Conservation (phyloP, 2,329 filamentous ascomycete species). For the Pseudopyricularia javanii region DNA sequence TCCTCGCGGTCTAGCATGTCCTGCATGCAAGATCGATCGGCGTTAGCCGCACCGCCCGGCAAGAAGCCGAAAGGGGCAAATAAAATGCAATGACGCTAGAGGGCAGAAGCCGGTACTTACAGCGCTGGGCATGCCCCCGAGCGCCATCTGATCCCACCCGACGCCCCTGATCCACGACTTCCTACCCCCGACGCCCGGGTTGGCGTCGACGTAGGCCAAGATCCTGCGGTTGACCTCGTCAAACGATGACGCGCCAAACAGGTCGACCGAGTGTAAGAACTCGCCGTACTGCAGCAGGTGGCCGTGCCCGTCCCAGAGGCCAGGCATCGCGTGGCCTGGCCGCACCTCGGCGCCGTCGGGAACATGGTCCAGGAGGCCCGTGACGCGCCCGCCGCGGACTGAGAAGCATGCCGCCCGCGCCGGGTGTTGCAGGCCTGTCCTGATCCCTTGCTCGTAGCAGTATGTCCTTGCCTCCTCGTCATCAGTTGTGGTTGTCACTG, state of each 20-base stretch:
- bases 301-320: slow-evolving; percentile 60
- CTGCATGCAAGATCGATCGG: too few relatives aligned
- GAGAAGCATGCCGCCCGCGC: slow-evolving; percentile 41
- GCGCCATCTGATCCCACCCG: slow-evolving; percentile 58
- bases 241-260: slow-evolving; percentile 46
- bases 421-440: slow-evolving; percentile 23
- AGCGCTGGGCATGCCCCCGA: slow-evolving; percentile 54
- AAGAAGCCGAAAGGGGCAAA: neutral
- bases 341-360: slow-evolving; percentile 18
- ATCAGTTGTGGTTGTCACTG: neutral
- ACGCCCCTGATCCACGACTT: slow-evolving; percentile 53
- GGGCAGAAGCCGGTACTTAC: slow-evolving; percentile 26
- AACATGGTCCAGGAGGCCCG: slow-evolving; percentile 25
- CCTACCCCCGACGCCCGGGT: slow-evolving; percentile 37
- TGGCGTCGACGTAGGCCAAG: slow-evolving; percentile 32
- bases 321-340: slow-evolving; percentile 47
- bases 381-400: slow-evolving; percentile 37
- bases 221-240: slow-evolving; percentile 41
- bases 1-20: slow-evolving; percentile 41
- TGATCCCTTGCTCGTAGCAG: slow-evolving; percentile 30
- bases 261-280: slow-evolving; percentile 51
- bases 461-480: slow-evolving; percentile 14
- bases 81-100: neutral
- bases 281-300: slow-evolving; percentile 55
- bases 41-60: too few relatives aligned